Evolutionary conservation across 805 yeast genomes (phyloP).

Genomic region (Candida nanaspora): DNA sequence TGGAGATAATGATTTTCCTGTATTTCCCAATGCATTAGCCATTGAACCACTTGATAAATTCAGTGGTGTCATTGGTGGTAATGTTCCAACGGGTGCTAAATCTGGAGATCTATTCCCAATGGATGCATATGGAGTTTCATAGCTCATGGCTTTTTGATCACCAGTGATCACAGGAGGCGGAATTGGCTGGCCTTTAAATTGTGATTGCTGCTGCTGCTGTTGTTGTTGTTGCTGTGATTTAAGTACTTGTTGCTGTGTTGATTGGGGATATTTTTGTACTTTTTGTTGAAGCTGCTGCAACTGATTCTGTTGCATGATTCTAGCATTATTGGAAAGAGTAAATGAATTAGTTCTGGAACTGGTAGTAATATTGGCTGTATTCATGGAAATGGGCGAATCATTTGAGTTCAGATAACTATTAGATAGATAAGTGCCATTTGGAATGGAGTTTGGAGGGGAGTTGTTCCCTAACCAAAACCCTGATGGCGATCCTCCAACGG

Average conservation of each 20-base stretch:
- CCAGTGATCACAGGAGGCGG: neutral
- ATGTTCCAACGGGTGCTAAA: slow-evolving; percentile 25
- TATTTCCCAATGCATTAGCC: neutral
- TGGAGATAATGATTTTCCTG: neutral
- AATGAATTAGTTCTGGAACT: neutral
- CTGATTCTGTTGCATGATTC: slow-evolving; percentile 12
- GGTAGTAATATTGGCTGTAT: too few species aligned
- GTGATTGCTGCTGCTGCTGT: neutral
- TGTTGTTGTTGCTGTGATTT: neutral
- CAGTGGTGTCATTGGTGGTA: slow-evolving; percentile 32
- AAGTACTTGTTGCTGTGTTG: neutral
- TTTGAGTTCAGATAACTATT: slow-evolving; percentile 2
- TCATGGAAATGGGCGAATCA: too few species aligned
- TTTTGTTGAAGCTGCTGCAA: neutral
- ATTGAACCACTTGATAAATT: slow-evolving; percentile 13
- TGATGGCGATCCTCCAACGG: slow-evolving; percentile 49
- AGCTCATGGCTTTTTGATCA: neutral
- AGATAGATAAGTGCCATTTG: slow-evolving; percentile 15
- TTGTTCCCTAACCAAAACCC: slow-evolving; percentile 45
- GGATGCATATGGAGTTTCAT: slow-evolving; percentile 6
- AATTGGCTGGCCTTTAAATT: neutral
- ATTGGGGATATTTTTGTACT: neutral
- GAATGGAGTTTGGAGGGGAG: slow-evolving; percentile 38
- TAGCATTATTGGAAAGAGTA: slow-evolving; percentile 1
- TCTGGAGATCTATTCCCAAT: slow-evolving; percentile 27